Base-by-base conservation (phyloP, 192 early-diverging fungal genomes). In the Chytriomyces hyalinus region DNA sequence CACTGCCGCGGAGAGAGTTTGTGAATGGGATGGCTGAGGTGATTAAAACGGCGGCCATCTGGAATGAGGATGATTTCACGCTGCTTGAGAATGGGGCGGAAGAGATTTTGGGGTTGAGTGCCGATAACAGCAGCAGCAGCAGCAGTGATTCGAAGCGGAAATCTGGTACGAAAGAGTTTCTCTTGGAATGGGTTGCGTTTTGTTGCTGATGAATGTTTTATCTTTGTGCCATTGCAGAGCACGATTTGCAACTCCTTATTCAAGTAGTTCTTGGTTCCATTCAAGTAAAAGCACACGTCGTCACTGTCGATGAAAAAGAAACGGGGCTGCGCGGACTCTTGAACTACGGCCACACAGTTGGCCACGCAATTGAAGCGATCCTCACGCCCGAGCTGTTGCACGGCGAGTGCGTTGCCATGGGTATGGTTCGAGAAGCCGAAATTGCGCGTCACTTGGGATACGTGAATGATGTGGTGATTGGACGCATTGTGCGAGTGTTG, bases 1-100 rank as follows among this genome's bases (percentile, higher is more conserved):
- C 94, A 9, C 84, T 98, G 61, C 96, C 97, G 0, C 88, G 88
- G 43, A 91, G 97, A 75, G 94, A 97, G 82, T 97, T 97, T 83
- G 87, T 92, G 6, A 98, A 98, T 81, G 97, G 96, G 9, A 93
- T 99, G 92, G 97, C 95, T 6, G 97, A 99, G 83, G 92, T 99
- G 10, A 93, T 99, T 79, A 98, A 99, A 87, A 98, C 96, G 1
- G 96, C 96, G 4, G 95, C 96, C 43, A 96, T 99, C 80, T 96
- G 92, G 92, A 86, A 83, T 61, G 89, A 93, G 61, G 84, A 87
- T 61, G 96, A 98, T 84, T 99, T 99, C 85, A 87, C 89, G 4
- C 85, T 95, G 61, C 89, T 98, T 5, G 97, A 99, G 82, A 92
- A 92, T 75, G 85, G 93, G 62, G 90, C 92, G 8, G 93, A 92